phyloP scores from a whole-genome alignment of 192 early-diverging fungal species.

The Kappamyces sp. region DNA sequence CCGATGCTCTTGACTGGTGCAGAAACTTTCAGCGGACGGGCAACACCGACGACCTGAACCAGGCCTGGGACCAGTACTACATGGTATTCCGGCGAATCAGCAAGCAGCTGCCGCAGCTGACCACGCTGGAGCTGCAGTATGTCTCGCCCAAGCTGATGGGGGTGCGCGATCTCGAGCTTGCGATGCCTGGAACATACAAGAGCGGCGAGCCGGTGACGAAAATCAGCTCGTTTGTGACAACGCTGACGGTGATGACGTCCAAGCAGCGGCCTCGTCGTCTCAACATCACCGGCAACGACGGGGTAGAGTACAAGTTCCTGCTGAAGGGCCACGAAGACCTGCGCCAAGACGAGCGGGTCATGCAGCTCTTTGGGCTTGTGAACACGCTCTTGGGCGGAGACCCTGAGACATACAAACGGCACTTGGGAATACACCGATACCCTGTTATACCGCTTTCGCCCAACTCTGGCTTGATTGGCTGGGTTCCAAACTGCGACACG shows the following conservation, averaged over 20 bases:
- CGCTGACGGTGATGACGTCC: slow-evolving; percentile 78
- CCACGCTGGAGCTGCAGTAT: slow-evolving; percentile 79
- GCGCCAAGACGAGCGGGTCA: slow-evolving; percentile 96
- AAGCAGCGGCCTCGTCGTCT: slow-evolving; percentile 89
- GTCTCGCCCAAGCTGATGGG: slow-evolving; percentile 82
- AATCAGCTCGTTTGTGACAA: slow-evolving; percentile 80
- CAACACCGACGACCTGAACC: slow-evolving; percentile 77
- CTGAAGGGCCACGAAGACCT: slow-evolving; percentile 98
- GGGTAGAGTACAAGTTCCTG: slow-evolving; percentile 81
- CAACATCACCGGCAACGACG: slow-evolving; percentile 81
- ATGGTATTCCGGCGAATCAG: slow-evolving; percentile 70
- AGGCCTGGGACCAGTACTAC: slow-evolving; percentile 92
- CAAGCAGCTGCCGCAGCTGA: slow-evolving; percentile 75
- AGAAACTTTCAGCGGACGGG: slow-evolving; percentile 67
- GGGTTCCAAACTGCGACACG: slow-evolving; percentile 85
- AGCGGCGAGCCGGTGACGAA: slow-evolving; percentile 79
- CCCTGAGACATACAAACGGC: slow-evolving; percentile 82
- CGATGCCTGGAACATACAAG: slow-evolving; percentile 84
- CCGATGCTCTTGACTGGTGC: slow-evolving; percentile 81
- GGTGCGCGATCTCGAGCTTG: slow-evolving; percentile 78
- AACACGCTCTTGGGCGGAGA: slow-evolving; percentile 81
- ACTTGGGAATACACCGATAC: slow-evolving; percentile 84
- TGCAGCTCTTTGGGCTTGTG: slow-evolving; percentile 96
- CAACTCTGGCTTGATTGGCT: slow-evolving; percentile 92
- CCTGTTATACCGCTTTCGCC: slow-evolving; percentile 91